Base-by-base conservation (phyloP, 805 yeast genomes). In the Myxozyma neglecta region DNA sequence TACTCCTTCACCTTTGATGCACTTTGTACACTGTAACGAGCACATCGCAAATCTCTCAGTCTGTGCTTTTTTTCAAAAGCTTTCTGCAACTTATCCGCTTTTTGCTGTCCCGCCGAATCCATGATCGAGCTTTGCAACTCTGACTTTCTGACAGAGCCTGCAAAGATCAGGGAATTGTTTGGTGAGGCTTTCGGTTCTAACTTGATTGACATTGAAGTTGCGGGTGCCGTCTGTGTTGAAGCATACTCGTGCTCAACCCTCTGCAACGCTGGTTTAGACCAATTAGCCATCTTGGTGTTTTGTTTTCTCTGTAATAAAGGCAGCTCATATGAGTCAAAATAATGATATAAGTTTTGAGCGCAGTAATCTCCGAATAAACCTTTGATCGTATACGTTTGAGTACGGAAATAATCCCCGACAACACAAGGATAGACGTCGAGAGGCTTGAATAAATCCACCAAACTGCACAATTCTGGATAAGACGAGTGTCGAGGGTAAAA, bases 401-500 rank as follows among this genome's bases (percentile, higher is more conserved):
- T 82, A 81, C 80, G 0, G 74, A 66, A 0, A 51, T 53, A 0
- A 44, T 51, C 1, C 76, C 73, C 42, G 73, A 63, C 77, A n/a
- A 73, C 74, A 51, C 80, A 77, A 0, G 84, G 84, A 53, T 73
- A 79, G 0, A 81, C 81, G 52, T 79, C 79, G 11, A 57, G 66
- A 0, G 82, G 81, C 9, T 61, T 69, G 55, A 81, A 77, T 37
- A 71, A 45, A 5, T 70, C 62, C 1, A 81, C 67, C 11, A 81
- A 75, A 9, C 72, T 57, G 16, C 70, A 61, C 14, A 75, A 70
- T 64, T 81, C 85, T 7, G 73, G 53, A 59, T 74, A 81, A 1
- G 83, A 79, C 1, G 83, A 79, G 61, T 81, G 84, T 47, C 84
- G 68, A 4, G 83, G 79, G 65, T 77, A 81, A 7, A 79, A 67